These are phyloP conservation scores for Sisymbrium altissimum DNA, from an alignment of 345 rosid genomes.

Conservation along the genomic window DNA sequence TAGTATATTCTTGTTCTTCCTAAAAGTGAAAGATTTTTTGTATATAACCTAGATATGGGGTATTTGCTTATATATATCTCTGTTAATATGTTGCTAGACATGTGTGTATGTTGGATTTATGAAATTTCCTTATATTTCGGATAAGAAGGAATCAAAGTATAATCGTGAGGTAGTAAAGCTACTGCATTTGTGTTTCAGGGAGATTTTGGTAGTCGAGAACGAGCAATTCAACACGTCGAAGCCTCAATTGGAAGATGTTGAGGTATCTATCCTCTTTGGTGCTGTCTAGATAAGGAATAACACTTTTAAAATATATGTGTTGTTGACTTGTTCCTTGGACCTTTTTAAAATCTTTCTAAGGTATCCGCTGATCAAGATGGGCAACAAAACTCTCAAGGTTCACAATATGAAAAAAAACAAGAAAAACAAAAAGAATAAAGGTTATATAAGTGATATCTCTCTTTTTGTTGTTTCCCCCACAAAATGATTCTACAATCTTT, in stretches of 20 bases:
- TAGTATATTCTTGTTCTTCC: background rate
- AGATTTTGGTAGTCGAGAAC: background rate
- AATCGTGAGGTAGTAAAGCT: background rate
- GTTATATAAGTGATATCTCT: background rate
- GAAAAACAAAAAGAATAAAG: constrained; percentile 23
- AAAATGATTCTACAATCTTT: constrained; percentile 24
- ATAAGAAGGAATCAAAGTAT: constrained; percentile 25
- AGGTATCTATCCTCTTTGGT: constrained; percentile 25
- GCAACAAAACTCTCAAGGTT: background rate
- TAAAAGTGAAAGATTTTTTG: background rate
- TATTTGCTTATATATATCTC: background rate
- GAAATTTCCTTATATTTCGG: background rate
- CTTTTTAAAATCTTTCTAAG: constrained; percentile 11
- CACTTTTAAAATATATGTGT: constrained; percentile 8
- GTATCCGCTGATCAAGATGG: constrained; percentile 18
- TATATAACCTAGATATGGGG: background rate
- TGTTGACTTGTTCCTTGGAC: constrained; percentile 17
- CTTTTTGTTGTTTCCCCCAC: constrained; percentile 9
- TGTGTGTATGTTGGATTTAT: background rate
- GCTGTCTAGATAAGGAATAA: constrained; percentile 29
- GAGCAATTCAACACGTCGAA: constrained; percentile 11
- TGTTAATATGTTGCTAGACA: background rate
- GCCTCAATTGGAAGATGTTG: constrained; percentile 9
- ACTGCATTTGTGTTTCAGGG: background rate
- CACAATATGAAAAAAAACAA: constrained; percentile 1